Base-by-base conservation (phyloP, 1,139 yeast species). In the Suhomyces terraborum region DNA sequence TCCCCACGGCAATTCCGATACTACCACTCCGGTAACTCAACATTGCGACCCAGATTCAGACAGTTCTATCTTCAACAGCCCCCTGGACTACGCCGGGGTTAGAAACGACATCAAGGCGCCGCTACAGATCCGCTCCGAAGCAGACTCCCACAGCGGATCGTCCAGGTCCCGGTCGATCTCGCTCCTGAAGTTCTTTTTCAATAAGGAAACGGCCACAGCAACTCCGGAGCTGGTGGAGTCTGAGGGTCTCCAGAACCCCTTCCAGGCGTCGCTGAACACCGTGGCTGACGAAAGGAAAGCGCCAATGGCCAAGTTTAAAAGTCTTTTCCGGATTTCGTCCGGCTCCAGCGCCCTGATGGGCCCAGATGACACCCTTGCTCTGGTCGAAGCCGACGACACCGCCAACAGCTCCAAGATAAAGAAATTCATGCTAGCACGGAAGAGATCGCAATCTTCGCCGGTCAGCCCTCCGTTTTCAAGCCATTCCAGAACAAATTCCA, bases 391-490 rank as follows among this genome's bases (percentile, higher is more conserved):
- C 6, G 35, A 38, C 10, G 36, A 12, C 21, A 17, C 27, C 16
- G n/a, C 22, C 10, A 37, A 22, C 22, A 32, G 19, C n/a, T 23
- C 40, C 19, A 28, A 33, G 22, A 27, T 42, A 23, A 41, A 32
- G 25, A 44, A 41, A 27, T 53, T 58, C 32, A 44, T 49, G 52
- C 36, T 51, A 27, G 58, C 59, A 12, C 43, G 66, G 36, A 55
- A 59, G 46, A 40, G 66, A 27, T 56, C 64, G 21, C 56, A 55
- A 33, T 53, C 69, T n/a, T 52, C 54, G 34, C 56, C 64, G 10
- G 43, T 42, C 40, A 51, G 45, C 32, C 46, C 46, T 30, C 54
- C 34, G 31, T 35, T 22, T 13, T 42, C 24, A 10, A 31, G 40
- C 9, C 37, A 38, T 12, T 20, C 40, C 14, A 17, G 37, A 7